These are phyloP conservation scores for Casuarina equisetifolia DNA, from an alignment of 306 rosid species.

Conservation along the genomic window DNA sequence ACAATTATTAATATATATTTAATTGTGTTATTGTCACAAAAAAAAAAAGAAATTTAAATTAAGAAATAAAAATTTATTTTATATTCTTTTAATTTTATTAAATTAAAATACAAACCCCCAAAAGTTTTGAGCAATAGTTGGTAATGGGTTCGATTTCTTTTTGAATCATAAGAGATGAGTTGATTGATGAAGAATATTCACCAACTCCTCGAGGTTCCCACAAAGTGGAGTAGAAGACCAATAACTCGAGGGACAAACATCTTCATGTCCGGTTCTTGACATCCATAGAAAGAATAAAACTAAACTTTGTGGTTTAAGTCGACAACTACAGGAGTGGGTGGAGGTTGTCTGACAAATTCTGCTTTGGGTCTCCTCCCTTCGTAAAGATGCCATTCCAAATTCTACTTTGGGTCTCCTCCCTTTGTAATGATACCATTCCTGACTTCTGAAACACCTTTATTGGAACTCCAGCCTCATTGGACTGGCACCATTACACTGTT, in stretches of 20 bases:
- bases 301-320: too few species aligned
- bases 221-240: background rate
- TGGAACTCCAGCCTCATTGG: background rate
- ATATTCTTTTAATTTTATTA: too few species aligned
- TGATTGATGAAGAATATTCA: background rate
- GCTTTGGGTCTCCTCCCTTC: background rate
- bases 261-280: background rate
- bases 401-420: background rate
- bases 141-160: conserved; percentile 19
- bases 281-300: too few species aligned
- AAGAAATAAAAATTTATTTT: too few species aligned
- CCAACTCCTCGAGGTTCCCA: conserved; percentile 2
- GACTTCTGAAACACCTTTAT: background rate
- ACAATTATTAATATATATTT: too few species aligned
- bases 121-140: too few species aligned
- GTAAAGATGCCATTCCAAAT: background rate
- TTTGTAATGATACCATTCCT: background rate
- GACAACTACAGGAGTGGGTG: too few species aligned
- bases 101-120: too few species aligned
- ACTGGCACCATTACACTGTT: too few species aligned
- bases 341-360: background rate
- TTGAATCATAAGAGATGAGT: conserved; percentile 17
- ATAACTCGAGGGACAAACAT: background rate
- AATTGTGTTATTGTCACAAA: too few species aligned
- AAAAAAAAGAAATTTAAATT: too few species aligned